These are phyloP conservation scores for Tolypocladium tundrense DNA, from an alignment of 2,329 filamentous ascomycete genomes.

Conservation along the genomic window DNA sequence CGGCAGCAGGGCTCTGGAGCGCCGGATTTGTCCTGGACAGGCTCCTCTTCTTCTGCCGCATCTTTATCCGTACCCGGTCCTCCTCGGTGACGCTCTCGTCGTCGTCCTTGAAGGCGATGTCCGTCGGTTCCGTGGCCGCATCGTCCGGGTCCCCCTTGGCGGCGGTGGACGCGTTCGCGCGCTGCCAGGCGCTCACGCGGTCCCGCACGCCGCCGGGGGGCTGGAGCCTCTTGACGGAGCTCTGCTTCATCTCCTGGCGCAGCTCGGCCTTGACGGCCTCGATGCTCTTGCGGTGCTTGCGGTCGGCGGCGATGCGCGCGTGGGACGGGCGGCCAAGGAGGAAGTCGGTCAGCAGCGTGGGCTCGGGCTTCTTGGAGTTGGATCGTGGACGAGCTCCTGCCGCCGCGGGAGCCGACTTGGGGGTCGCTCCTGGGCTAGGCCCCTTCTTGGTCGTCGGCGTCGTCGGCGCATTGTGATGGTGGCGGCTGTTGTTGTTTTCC, in stretches of 20 bases:
- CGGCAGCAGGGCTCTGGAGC: constrained; percentile 8
- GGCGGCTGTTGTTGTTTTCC: neutral
- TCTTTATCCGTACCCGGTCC: constrained; percentile 47
- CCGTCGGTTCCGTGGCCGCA: constrained; percentile 46
- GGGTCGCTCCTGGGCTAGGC: constrained; percentile 15
- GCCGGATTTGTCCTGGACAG: constrained; percentile 18
- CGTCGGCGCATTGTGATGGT: constrained; percentile 1
- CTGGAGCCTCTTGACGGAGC: constrained; percentile 46
- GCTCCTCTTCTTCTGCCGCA: constrained; percentile 33
- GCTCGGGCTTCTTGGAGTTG: constrained; percentile 27
- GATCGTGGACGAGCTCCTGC: constrained; percentile 21
- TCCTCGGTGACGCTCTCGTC: constrained; percentile 52
- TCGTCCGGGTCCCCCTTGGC: constrained; percentile 38
- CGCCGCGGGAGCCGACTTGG: constrained; percentile 33
- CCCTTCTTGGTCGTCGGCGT: constrained; percentile 5
- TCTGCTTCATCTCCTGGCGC: constrained; percentile 46
- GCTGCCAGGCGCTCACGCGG: constrained; percentile 79
- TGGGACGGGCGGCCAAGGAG: constrained; percentile 46
- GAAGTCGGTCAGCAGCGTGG: constrained; percentile 46
- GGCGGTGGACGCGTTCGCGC: constrained; percentile 59
- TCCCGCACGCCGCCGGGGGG: constrained; percentile 61
- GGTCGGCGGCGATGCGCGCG: constrained; percentile 41
- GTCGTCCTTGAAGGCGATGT: constrained; percentile 50
- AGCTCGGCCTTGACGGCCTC: constrained; percentile 47
- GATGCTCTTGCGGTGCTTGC: constrained; percentile 44